Conservation (phyloP, 164 flowering plant genomes). For the Malania oleifera region DNA sequence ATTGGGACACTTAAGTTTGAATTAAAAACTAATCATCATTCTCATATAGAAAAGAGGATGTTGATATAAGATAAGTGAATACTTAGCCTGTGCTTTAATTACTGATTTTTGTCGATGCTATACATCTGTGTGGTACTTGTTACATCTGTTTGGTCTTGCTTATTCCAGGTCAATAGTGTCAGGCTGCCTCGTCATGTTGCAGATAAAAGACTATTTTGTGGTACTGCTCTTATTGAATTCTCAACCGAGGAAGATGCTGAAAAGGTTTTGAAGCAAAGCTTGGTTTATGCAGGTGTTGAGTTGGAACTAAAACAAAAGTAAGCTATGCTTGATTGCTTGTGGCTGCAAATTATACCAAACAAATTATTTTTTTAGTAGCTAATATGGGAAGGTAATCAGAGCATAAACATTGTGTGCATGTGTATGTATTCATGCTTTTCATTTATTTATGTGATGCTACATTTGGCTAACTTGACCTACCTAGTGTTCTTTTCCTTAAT, state of each 20-base stretch:
- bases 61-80: not conserved
- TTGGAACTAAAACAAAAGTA: conserved; percentile 82
- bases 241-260: conserved; percentile 80
- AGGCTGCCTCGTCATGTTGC: conserved; percentile 90
- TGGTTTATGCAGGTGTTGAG: conserved; percentile 59
- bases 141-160: not conserved
- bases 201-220: conserved; percentile 71
- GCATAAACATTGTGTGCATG: too few relatives aligned
- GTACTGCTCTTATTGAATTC: conserved; percentile 84
- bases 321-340: conserved; percentile 16
- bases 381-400: too few relatives aligned
- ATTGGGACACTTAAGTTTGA: not conserved
- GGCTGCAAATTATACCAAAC: not conserved
- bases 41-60: not conserved
- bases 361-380: too few relatives aligned
- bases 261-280: conserved; percentile 48
- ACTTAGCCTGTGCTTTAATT: not conserved
- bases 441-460: too few relatives aligned
- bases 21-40: not conserved
- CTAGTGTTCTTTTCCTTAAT: too few relatives aligned
- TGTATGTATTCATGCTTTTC: too few relatives aligned
- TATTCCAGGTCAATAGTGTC: conserved; percentile 77
- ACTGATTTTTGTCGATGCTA: not conserved
- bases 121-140: not conserved
- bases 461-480: too few relatives aligned